A percentile compares a stretch with the other conserved stretches of the same genome.
Conservation (phyloP, 768 basidiomycete species). For the Naganishia vaughanmartiniae region DNA sequence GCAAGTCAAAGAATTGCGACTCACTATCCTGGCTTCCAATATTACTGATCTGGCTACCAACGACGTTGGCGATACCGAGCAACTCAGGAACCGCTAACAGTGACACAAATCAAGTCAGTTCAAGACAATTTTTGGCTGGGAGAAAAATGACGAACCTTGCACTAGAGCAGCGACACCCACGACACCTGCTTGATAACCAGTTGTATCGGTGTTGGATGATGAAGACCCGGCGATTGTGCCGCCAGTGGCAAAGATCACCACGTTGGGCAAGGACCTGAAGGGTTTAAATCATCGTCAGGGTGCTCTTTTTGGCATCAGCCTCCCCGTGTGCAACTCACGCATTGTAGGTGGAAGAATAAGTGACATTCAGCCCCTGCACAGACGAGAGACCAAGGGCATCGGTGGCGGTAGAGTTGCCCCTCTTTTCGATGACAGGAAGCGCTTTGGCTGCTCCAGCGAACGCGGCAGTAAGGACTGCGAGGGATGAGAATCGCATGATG, state of each 20-base stretch:
- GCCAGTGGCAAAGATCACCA: slow-evolving; percentile 38
- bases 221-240: slow-evolving; percentile 37
- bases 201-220: slow-evolving; percentile 29
- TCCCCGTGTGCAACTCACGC: background rate
- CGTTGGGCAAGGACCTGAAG: slow-evolving; percentile 32
- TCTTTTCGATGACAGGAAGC: slow-evolving; percentile 6
- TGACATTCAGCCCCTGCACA: background rate
- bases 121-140: background rate
- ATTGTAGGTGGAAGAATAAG: slow-evolving; percentile 7
- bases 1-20: background rate
- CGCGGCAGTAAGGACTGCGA: background rate
- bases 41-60: slow-evolving; percentile 33
- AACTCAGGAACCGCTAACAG: slow-evolving; percentile 27
- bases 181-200: slow-evolving; percentile 32
- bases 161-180: slow-evolving; percentile 32
- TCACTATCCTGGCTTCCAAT: slow-evolving; percentile 24
- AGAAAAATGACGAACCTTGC: slow-evolving; percentile 7
- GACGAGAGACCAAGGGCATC: slow-evolving; percentile 1
- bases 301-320: no score
- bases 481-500: slow-evolving; percentile 10
- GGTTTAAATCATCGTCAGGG: no score
- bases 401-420: background rate
- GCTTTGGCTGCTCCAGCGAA: slow-evolving; percentile 1
- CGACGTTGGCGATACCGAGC: slow-evolving; percentile 32
- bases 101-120: background rate